Evolutionary conservation across 768 basidiomycete species (phyloP).

Genomic region (Boletus reticuloceps): DNA sequence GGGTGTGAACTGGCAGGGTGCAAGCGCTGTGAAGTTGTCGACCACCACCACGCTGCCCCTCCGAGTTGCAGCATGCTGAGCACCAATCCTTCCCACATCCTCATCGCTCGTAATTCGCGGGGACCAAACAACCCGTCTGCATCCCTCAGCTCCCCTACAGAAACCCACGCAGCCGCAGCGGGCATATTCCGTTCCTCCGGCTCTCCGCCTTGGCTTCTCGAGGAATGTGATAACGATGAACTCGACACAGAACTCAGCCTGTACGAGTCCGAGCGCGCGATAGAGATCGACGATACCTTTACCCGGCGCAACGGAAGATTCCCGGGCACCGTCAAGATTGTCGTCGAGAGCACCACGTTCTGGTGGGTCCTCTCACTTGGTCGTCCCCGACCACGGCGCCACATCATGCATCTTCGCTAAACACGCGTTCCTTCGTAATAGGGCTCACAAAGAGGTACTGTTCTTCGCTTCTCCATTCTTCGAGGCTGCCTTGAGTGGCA

Average conservation of each 20-base stretch:
- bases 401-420: too few relatives aligned
- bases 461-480: slow-evolving; percentile 96
- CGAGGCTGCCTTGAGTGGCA: slow-evolving; percentile 84
- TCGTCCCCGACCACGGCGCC: too few relatives aligned
- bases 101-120: slow-evolving; percentile 83
- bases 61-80: slow-evolving; percentile 12
- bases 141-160: slow-evolving; percentile 78
- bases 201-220: slow-evolving; percentile 77
- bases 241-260: slow-evolving; percentile 66
- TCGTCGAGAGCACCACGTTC: slow-evolving; percentile 86
- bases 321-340: slow-evolving; percentile 87
- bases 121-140: slow-evolving; percentile 75
- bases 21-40: background rate
- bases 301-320: slow-evolving; percentile 54
- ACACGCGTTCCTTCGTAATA: slow-evolving; percentile 25
- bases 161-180: slow-evolving; percentile 84
- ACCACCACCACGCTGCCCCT: background rate
- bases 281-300: slow-evolving; percentile 82
- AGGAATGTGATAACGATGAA: slow-evolving; percentile 71
- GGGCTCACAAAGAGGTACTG: slow-evolving; percentile 90
- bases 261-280: slow-evolving; percentile 64
- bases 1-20: background rate
- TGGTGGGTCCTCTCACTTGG: slow-evolving; percentile 57
- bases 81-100: slow-evolving; percentile 77
- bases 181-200: slow-evolving; percentile 82